Evolutionary conservation across 768 basidiomycete genomes (phyloP).

Genomic region (Suillus occidentalis): DNA sequence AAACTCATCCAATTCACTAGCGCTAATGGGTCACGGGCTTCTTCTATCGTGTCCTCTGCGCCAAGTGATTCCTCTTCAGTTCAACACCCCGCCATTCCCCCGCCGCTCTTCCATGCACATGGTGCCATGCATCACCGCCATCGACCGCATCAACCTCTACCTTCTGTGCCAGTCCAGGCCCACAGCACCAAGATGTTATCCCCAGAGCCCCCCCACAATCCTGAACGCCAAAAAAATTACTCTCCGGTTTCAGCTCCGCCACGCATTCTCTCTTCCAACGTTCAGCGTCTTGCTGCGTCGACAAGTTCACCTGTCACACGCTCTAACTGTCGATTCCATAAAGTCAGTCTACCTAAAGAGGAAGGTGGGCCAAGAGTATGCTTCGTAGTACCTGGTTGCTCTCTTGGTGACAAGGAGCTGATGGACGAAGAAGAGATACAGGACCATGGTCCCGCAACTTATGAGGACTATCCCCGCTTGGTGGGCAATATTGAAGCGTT

Average conservation of each 20-base stretch:
- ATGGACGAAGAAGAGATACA: slow-evolving; percentile 60
- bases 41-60: slow-evolving; percentile 48
- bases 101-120: slow-evolving; percentile 25
- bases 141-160: slow-evolving; percentile 10
- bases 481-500: slow-evolving; percentile 49
- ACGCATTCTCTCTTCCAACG: background rate
- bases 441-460: slow-evolving; percentile 58
- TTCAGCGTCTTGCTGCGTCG: slow-evolving; percentile 12
- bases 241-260: background rate
- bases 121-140: slow-evolving; percentile 29
- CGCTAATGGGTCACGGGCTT: slow-evolving; percentile 36
- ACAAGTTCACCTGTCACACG: slow-evolving; percentile 57
- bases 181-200: slow-evolving; percentile 10
- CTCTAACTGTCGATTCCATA: slow-evolving; percentile 70
- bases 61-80: slow-evolving; percentile 27
- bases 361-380: slow-evolving; percentile 52
- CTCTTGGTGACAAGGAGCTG: slow-evolving; percentile 54
- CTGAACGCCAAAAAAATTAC: background rate
- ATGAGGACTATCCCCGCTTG: slow-evolving; percentile 48
- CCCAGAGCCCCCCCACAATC: slow-evolving; percentile 4
- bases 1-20: slow-evolving; percentile 33
- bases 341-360: slow-evolving; percentile 59
- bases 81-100: slow-evolving; percentile 8
- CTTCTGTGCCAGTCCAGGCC: slow-evolving; percentile 8
- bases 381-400: slow-evolving; percentile 71